Evolutionary conservation across 306 rosid genomes (phyloP), one percentile per base, ranked within the genome.

Genomic region (Trifolium repens): DNA sequence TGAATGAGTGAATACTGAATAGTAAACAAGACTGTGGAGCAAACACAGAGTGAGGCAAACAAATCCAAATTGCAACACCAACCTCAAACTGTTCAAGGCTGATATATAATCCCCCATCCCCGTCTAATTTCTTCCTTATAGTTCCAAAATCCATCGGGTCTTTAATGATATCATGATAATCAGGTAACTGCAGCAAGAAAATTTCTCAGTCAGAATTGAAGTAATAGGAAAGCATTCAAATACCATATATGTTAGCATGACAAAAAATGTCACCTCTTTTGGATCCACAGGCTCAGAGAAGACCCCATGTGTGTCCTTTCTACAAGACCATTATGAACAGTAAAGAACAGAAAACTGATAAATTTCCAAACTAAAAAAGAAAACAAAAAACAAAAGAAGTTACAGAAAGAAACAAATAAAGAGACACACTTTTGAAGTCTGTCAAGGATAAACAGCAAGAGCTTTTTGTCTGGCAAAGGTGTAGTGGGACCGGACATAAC

Each of bases 401-500:
- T 37, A 37, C 6, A 30, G 50, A 39, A 68, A 74, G 72, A 78
- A 76, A 73, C 71, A 52, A 81, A 81, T 19, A 78, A 71, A 78
- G 2, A 72, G 72, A 75, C 97, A 62, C 67, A 94, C 98, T 94
- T 94, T 90, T 91, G 98, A 85, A 94, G 94, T 79, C 98, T 94
- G 83, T 94, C 97, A 79, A 94, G 97, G 86, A 94, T 88, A 91
- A 94, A 90, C 88, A 91, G 81, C 91, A 94, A 78, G 91, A 94
- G 93, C 98, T 94, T 94, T 91, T 91, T 94, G 94, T 94, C 96
- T 81, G 97, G 98, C 96, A 94, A 94, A 88, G 94, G 81, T 71
- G 93, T 89, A 79, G 97, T 91, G 98, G 98, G 98, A 81, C 98
- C 98, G 72, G 91, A 84, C 83, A 88, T 91, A 73, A 79, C 89